Evolutionary conservation across 2,329 filamentous ascomycete species (phyloP).

Genomic region (Zasmidium citrigriseum): DNA sequence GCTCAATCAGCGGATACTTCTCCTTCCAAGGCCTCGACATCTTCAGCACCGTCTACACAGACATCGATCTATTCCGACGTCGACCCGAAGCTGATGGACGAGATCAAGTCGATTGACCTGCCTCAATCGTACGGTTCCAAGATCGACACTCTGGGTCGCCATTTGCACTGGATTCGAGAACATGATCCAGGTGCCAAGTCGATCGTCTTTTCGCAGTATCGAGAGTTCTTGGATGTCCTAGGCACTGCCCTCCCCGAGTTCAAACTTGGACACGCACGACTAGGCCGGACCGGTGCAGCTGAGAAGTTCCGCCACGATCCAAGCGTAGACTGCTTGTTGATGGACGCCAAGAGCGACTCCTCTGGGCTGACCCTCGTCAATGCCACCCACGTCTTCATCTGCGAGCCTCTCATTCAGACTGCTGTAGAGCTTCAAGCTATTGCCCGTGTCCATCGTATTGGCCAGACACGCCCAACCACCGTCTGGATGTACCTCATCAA

Average conservation of each 20-base stretch:
- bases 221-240: constrained; percentile 76
- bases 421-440: constrained; percentile 94
- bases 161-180: constrained; percentile 81
- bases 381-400: constrained; percentile 91
- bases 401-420: constrained; percentile 90
- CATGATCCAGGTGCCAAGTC: constrained; percentile 86
- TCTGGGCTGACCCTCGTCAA: constrained; percentile 90
- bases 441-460: constrained; percentile 91
- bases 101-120: constrained; percentile 82
- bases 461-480: constrained; percentile 82
- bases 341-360: constrained; percentile 85
- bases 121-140: constrained; percentile 77
- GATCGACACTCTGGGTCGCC: constrained; percentile 72
- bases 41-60: constrained; percentile 20
- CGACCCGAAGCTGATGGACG: constrained; percentile 66
- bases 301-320: constrained; percentile 75
- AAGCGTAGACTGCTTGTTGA: constrained; percentile 74
- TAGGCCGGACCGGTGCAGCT: constrained; percentile 70
- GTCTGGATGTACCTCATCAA: constrained; percentile 95
- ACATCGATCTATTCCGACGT: constrained; percentile 75
- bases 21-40: constrained; percentile 8
- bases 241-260: constrained; percentile 68
- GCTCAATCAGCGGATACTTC: constrained; percentile 12
- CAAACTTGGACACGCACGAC: constrained; percentile 71
- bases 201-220: constrained; percentile 91